phyloP scores from a whole-genome alignment of 768 basidiomycete genomes.

The Podaxis carcinomalis region DNA sequence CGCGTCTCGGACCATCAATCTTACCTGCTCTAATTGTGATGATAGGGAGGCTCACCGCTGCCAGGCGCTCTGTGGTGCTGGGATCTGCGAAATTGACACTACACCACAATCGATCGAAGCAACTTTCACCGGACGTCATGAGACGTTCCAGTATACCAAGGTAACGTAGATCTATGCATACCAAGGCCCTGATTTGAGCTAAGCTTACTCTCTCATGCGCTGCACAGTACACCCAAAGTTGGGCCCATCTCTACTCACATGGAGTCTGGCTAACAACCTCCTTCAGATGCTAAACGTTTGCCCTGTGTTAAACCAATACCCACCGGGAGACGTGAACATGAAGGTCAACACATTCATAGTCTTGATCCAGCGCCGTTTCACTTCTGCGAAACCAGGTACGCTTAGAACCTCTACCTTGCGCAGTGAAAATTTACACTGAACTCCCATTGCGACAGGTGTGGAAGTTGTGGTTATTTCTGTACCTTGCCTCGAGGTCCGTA shows the following conservation, averaged over 20 bases:
- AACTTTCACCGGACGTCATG: constrained; percentile 55
- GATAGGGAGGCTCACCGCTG: constrained; percentile 51
- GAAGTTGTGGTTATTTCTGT: constrained; percentile 55
- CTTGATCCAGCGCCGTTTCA: constrained; percentile 42
- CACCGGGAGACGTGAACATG: constrained; percentile 36
- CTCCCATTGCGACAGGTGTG: constrained; percentile 34
- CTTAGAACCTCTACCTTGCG: not conserved
- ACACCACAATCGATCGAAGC: constrained; percentile 57
- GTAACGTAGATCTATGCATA: constrained; percentile 20
- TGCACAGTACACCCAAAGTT: constrained; percentile 51
- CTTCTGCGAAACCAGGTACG: constrained; percentile 48
- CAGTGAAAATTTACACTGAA: not conserved
- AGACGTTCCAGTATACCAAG: constrained; percentile 65
- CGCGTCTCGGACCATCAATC: not conserved
- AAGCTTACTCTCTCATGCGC: not conserved
- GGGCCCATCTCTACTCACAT: not conserved
- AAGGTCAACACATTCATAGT: constrained; percentile 46
- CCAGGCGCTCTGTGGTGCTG: constrained; percentile 35
- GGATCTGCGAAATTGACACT: constrained; percentile 57
- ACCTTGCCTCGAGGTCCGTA: constrained; percentile 32
- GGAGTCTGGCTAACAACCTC: not conserved
- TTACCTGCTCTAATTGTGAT: not conserved
- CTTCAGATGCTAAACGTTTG: constrained; percentile 43
- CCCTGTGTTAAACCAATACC: constrained; percentile 45
- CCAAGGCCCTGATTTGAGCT: too few species aligned